Evolutionary conservation across 139 green algal species (phyloP).

Genomic region (Ostreobium quekettii): DNA sequence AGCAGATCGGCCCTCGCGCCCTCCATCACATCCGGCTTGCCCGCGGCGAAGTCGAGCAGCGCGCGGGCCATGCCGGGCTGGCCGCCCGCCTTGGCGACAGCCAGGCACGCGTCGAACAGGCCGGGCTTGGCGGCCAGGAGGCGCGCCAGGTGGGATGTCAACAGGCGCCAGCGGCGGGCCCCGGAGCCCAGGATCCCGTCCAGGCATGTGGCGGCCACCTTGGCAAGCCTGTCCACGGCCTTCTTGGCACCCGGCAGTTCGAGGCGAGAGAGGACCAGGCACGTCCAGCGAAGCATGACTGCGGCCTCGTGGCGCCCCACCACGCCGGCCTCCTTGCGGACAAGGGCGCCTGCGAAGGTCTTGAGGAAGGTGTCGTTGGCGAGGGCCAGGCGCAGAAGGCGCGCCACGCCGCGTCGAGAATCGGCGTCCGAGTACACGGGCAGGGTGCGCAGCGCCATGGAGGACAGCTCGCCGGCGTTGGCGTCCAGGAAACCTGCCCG

Average conservation of each 20-base stretch:
- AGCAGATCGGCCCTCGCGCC: neutral
- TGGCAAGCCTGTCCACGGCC: constrained; percentile 1
- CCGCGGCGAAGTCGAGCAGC: neutral
- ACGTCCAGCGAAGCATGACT: too few relatives aligned
- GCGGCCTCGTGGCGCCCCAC: too few relatives aligned
- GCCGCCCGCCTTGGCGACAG: neutral
- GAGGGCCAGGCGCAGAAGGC: neutral
- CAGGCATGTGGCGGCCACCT: neutral
- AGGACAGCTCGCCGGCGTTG: neutral
- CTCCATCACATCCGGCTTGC: neutral
- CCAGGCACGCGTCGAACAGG: neutral
- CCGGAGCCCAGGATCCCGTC: neutral
- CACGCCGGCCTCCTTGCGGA: too few relatives aligned
- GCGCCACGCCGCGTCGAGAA: neutral
- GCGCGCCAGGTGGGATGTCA: neutral
- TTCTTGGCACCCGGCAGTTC: constrained; percentile 1
- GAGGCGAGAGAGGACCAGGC: neutral
- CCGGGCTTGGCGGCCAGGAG: neutral
- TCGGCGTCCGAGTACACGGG: neutral
- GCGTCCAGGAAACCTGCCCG: constrained; percentile 1
- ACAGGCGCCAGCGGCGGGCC: neutral
- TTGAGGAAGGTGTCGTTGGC: neutral
- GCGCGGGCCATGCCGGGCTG: neutral
- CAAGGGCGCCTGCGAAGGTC: constrained; percentile 13
- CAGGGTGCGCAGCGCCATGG: neutral